phyloP scores from a whole-genome alignment of 306 rosid genomes.

The Cucumis hystrix region DNA sequence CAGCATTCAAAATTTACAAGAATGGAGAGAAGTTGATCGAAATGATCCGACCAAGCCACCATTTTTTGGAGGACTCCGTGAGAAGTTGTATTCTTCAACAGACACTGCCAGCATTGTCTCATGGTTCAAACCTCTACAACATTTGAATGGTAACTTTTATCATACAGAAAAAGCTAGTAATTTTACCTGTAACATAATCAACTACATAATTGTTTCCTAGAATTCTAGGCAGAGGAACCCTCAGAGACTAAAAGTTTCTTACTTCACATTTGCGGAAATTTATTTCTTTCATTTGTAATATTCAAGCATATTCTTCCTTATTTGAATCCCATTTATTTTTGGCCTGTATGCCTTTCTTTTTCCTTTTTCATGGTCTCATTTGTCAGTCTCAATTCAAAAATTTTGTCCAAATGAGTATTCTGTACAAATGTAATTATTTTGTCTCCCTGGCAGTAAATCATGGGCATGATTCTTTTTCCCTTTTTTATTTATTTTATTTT shows the following conservation, averaged over 20 bases:
- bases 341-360: not conserved
- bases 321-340: constrained; percentile 9
- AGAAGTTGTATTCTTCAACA: constrained; percentile 35
- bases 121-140: constrained; percentile 12
- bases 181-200: constrained; percentile 44
- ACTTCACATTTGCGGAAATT: constrained; percentile 32
- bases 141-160: constrained; percentile 32
- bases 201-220: constrained; percentile 45
- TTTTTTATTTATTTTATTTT: too few relatives aligned
- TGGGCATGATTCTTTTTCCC: not conserved
- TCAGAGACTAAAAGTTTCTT: constrained; percentile 30
- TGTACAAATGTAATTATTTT: constrained; percentile 5
- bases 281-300: constrained; percentile 20
- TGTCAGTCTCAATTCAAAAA: not conserved
- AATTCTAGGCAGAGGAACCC: constrained; percentile 36
- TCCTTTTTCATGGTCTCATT: not conserved
- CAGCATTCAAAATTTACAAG: constrained; percentile 73
- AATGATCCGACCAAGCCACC: constrained; percentile 60
- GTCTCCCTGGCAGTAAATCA: not conserved
- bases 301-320: not conserved
- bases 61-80: constrained; percentile 60
- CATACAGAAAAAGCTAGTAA: constrained; percentile 23
- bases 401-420: not conserved
- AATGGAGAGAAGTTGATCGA: constrained; percentile 71
- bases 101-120: constrained; percentile 12